phyloP scores from a whole-genome alignment of 2,329 filamentous ascomycete genomes.

The Epichloe scottii region DNA sequence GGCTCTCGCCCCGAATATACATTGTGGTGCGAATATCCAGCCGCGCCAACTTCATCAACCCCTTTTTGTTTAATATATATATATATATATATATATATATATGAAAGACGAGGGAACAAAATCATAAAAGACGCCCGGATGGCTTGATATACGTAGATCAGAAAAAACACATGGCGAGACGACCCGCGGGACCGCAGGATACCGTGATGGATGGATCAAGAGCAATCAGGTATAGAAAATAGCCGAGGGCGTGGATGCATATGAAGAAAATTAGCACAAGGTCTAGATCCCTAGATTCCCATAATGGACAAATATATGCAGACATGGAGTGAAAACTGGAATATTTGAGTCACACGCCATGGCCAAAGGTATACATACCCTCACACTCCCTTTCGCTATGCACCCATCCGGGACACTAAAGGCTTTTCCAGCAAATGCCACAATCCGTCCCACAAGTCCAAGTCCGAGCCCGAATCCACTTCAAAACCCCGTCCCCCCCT shows the following conservation, averaged over 20 bases:
- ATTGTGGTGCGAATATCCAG: not conserved
- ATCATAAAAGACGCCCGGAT: not conserved
- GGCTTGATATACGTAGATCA: not conserved
- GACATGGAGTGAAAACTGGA: conserved; percentile 15
- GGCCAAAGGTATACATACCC: conserved; percentile 23
- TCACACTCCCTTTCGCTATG: conserved; percentile 32
- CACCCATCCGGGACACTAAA: conserved; percentile 26
- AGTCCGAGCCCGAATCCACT: conserved; percentile 10
- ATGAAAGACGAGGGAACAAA: not conserved
- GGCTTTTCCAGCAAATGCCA: conserved; percentile 30
- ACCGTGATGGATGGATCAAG: not conserved
- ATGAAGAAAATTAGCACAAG: not conserved
- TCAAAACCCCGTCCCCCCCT: not conserved
- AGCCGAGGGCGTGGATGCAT: not conserved
- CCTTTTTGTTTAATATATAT: not conserved
- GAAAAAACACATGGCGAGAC: not conserved
- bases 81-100: no score
- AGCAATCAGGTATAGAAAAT: not conserved
- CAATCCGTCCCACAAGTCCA: conserved; percentile 9
- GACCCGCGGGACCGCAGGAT: not conserved
- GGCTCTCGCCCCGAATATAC: conserved; percentile 6
- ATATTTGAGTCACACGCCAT: conserved; percentile 22
- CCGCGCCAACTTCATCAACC: not conserved
- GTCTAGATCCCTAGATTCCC: not conserved
- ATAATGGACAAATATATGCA: conserved; percentile 6